Base-by-base conservation (phyloP, 192 early-diverging fungal species). In the Borealophlyctis nickersoniae region DNA sequence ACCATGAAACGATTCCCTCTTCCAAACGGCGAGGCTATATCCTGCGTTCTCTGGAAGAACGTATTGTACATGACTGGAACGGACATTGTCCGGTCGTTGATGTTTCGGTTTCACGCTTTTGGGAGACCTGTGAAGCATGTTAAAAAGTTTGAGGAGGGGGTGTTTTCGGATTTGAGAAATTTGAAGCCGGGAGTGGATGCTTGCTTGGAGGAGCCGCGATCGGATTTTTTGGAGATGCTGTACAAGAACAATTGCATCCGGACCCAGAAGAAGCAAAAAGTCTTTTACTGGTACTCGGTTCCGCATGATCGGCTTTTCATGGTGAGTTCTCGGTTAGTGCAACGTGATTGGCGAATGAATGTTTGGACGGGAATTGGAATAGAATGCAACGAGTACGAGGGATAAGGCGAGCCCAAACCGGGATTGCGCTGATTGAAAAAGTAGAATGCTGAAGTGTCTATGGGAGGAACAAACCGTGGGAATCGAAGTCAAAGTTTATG, bases 191-290 rank as follows among this genome's bases (percentile, higher is more conserved):
- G 94, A 30, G 79, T 86, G n/a, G 92, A 95, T 71, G 92, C 95
- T 22, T 85, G 88, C 11, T 80, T 97, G 19, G 96, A 97, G 77
- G 90, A 92, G 58, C 92, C 94, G 22, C 86, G 95, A 52, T 94
- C 91, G 3, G 93, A 93, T 52, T 92, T 97, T 64, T 75, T 98
- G 34, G 93, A 96, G 70, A 88, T 96, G 68, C 81, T 98, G 51
- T 92, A 94, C 81, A 94, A 92, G 73, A 88, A 95, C 80, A 87
- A 92, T 57, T 97, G 95, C 75, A 92, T 98, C 64, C 88, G 96
- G 34, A 96, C 94, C 2, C 96, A 97, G 72, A 98, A 97, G 83
- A 97, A 97, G 79, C 96, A 98, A 79, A 97, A 97, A 58, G 96
- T 98, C n/a, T 98, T 97, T 74, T 95, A 89, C 71, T 98, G 96